Evolutionary conservation across 129 eudicot species (phyloP).

Genomic region (Artemisia argyi): DNA sequence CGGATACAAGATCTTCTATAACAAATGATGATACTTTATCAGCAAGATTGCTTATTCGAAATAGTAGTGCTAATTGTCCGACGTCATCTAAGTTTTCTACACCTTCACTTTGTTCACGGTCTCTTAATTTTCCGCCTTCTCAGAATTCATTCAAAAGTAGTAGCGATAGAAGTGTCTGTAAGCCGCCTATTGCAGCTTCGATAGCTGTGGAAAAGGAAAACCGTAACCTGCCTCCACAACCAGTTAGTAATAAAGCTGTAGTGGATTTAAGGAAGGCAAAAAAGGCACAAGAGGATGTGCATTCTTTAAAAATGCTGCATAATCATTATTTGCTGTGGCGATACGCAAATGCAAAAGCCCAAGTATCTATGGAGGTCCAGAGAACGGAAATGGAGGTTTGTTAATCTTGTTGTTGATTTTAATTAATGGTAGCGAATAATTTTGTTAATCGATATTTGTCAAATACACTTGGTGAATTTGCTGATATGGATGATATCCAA

Average conservation of each 20-base stretch:
- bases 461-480: no score
- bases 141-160: slow-evolving; percentile 9
- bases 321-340: slow-evolving; percentile 73
- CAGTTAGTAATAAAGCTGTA: slow-evolving; percentile 34
- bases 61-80: slow-evolving; percentile 25
- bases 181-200: slow-evolving; percentile 12
- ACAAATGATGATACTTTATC: slow-evolving; percentile 39
- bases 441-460: no score
- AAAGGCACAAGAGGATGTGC: slow-evolving; percentile 60
- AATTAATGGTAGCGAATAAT: not conserved
- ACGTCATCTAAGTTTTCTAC: slow-evolving; percentile 24
- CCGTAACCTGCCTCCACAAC: slow-evolving; percentile 66
- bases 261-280: slow-evolving; percentile 52
- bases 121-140: slow-evolving; percentile 52
- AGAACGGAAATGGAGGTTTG: slow-evolving; percentile 73
- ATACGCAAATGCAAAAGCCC: slow-evolving; percentile 83
- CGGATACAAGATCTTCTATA: slow-evolving; percentile 49
- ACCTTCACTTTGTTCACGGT: slow-evolving; percentile 58
- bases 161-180: not conserved
- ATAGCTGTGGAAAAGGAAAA: slow-evolving; percentile 18
- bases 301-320: slow-evolving; percentile 65
- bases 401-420: not conserved
- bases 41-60: slow-evolving; percentile 37
- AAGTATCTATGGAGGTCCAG: slow-evolving; percentile 56
- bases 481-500: no score